Percentiles rank a stretch among this genome's conserved stretches.
Conservation (phyloP, 73 alveolate species). For the Paramecium caudatum region DNA sequence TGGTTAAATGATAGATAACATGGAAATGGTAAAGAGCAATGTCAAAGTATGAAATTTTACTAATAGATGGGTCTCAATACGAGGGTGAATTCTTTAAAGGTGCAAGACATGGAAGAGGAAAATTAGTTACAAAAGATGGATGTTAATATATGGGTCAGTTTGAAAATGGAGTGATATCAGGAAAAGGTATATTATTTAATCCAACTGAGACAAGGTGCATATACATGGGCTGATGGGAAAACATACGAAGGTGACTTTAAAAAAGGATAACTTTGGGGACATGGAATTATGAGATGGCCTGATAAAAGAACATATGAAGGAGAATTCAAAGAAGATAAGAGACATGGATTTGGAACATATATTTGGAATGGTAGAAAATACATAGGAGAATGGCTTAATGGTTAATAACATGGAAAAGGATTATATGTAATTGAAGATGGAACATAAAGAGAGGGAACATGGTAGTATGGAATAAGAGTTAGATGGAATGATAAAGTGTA, state of each 20-base stretch:
- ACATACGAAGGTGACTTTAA: conserved; percentile 82
- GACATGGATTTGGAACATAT: conserved; percentile 83
- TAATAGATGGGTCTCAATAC: conserved; percentile 83
- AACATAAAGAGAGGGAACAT: conserved; percentile 52
- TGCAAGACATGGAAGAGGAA: conserved; percentile 88
- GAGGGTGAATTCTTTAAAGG: conserved; percentile 85
- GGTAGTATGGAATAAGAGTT: conserved; percentile 74
- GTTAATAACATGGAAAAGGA: conserved; percentile 85
- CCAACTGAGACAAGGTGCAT: conserved; percentile 73
- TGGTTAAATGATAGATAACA: conserved; percentile 71
- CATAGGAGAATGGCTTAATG: conserved; percentile 89
- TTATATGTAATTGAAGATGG: conserved; percentile 59
- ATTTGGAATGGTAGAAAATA: conserved; percentile 86
- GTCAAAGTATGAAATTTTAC: conserved; percentile 47
- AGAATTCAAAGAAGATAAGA: conserved; percentile 77
- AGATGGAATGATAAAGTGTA: conserved; percentile 52
- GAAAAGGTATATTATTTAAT: conserved; percentile 77
- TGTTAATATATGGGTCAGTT: conserved; percentile 84
- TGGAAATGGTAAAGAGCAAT: conserved; percentile 65
- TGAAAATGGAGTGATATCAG: conserved; percentile 81
- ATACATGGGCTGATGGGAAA: conserved; percentile 83
- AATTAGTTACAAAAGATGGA: conserved; percentile 83
- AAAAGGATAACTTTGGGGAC: conserved; percentile 83
- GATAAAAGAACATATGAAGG: conserved; percentile 86
- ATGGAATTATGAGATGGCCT: conserved; percentile 81